Conservation (phyloP, 1,284 basidiomycete species). For the Heterobasidion occidentale region DNA sequence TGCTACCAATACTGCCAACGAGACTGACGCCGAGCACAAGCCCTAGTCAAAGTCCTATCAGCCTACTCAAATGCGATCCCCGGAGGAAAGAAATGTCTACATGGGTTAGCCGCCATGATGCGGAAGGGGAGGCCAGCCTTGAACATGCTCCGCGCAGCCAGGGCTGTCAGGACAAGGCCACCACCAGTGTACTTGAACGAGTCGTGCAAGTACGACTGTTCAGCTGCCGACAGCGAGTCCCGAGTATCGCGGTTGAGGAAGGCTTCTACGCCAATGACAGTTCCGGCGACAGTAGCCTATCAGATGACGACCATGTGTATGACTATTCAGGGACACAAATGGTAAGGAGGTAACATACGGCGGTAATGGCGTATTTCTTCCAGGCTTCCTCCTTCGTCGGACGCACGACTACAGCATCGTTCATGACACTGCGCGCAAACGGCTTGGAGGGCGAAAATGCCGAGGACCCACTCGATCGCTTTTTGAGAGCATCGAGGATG, state of each 20-base stretch:
- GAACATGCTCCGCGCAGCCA: constrained; percentile 75
- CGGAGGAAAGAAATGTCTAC: constrained; percentile 22
- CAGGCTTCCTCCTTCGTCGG: constrained; percentile 34
- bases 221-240: constrained; percentile 51
- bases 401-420: constrained; percentile 31
- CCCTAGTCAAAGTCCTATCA: constrained; percentile 34
- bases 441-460: constrained; percentile 15
- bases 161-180: constrained; percentile 71
- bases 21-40: constrained; percentile 79
- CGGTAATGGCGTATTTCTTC: constrained; percentile 42
- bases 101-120: constrained; percentile 84
- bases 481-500: constrained; percentile 20
- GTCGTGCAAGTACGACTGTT: constrained; percentile 70
- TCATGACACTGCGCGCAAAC: constrained; percentile 27
- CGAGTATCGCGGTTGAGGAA: constrained; percentile 76
- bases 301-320: background rate
- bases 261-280: constrained; percentile 53
- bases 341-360: constrained; percentile 24
- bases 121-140: constrained; percentile 66
- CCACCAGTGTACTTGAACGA: constrained; percentile 84
- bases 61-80: too few relatives aligned
- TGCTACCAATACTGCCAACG: constrained; percentile 68
- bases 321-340: background rate
- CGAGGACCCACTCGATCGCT: constrained; percentile 14
- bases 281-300: constrained; percentile 63